Conservation (phyloP, 2,329 filamentous ascomycete species). For the Capronia americana region DNA sequence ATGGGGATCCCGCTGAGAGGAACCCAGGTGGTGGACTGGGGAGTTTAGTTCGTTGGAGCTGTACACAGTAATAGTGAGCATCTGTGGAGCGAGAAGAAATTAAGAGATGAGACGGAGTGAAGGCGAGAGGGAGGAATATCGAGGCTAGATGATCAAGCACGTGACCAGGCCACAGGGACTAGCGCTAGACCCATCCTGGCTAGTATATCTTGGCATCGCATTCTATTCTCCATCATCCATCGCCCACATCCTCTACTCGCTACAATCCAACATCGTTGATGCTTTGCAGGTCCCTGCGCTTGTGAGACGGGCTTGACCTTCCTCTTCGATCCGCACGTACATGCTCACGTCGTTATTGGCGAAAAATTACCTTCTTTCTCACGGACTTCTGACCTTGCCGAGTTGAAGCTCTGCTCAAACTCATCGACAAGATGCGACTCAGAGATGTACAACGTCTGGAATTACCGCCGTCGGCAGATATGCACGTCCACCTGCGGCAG, state of each 20-base stretch:
- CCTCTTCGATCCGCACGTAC: neutral
- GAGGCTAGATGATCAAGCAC: neutral
- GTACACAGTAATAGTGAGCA: neutral
- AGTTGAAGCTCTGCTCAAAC: neutral
- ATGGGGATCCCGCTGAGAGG: neutral
- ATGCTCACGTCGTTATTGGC: neutral
- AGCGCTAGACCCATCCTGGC: neutral
- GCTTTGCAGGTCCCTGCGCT: neutral
- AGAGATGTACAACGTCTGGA: conserved; percentile 10
- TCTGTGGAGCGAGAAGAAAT: neutral
- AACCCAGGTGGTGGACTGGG: neutral
- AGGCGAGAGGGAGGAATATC: neutral
- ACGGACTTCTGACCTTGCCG: neutral
- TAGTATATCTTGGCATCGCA: neutral
- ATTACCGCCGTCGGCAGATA: conserved; percentile 36
- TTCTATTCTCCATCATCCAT: neutral
- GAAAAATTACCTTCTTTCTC: neutral
- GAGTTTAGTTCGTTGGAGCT: neutral
- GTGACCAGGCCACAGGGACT: neutral
- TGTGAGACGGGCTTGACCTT: neutral
- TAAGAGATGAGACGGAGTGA: neutral
- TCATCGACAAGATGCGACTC: conserved; percentile 7
- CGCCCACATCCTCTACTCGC: neutral
- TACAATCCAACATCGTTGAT: neutral
- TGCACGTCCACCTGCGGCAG: conserved; percentile 58